phyloP scores from a whole-genome alignment of 1,284 basidiomycete species.

The Moniliophthora roreri region DNA sequence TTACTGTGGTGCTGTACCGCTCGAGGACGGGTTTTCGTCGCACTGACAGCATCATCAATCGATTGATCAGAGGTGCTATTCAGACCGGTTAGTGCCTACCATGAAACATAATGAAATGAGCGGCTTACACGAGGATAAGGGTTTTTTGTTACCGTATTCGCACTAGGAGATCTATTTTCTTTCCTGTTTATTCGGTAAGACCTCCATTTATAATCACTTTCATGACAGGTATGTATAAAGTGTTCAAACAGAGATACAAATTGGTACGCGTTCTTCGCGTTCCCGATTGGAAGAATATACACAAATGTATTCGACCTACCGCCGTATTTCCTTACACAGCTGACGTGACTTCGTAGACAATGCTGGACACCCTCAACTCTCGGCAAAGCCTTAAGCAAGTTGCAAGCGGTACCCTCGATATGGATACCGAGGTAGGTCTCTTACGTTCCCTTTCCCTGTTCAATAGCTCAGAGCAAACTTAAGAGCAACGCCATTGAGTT shows the following conservation, averaged over 20 bases:
- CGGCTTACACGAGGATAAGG: conserved; percentile 16
- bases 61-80: conserved; percentile 45
- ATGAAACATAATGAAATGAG: background rate
- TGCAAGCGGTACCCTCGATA: conserved; percentile 25
- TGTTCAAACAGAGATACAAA: conserved; percentile 24
- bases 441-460: too few relatives aligned
- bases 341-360: conserved; percentile 26
- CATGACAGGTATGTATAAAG: background rate
- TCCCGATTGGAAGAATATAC: conserved; percentile 44
- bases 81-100: conserved; percentile 34
- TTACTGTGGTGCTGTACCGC: conserved; percentile 34
- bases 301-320: conserved; percentile 33
- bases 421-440: conserved; percentile 31
- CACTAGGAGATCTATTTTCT: conserved; percentile 39
- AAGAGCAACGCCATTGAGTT: too few relatives aligned
- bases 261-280: conserved; percentile 44
- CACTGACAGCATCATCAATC: conserved; percentile 46
- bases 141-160: conserved; percentile 43
- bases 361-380: conserved; percentile 40
- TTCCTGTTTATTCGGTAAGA: conserved; percentile 35
- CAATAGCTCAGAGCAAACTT: too few relatives aligned
- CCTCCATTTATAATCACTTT: too few relatives aligned
- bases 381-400: conserved; percentile 30
- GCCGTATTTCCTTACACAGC: background rate
- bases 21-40: conserved; percentile 44